Conservation (phyloP, 495 filamentous ascomycete genomes). For the Extremus antarcticus region DNA sequence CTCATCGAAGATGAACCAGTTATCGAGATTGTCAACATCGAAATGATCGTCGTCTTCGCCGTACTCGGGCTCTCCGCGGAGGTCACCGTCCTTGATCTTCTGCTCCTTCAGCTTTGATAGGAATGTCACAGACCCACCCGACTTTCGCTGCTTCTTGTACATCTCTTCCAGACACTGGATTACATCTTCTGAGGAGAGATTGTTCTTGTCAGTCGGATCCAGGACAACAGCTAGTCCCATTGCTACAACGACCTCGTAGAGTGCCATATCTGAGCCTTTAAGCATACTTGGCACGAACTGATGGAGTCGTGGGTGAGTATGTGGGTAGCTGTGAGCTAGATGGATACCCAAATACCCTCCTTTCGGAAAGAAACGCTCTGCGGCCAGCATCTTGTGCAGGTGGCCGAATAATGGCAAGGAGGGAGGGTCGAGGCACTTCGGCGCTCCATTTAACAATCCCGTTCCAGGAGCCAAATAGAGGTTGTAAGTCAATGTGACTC, state of each 20-base stretch:
- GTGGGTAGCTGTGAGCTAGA: slow-evolving; percentile 12
- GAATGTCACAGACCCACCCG: not conserved
- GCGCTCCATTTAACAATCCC: slow-evolving; percentile 1
- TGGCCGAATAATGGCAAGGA: slow-evolving; percentile 1
- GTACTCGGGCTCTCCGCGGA: too few relatives aligned
- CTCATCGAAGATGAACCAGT: not conserved
- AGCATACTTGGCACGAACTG: slow-evolving; percentile 8
- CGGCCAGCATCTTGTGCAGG: not conserved
- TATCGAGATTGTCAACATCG: not conserved
- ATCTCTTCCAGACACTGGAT: not conserved
- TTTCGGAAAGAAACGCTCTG: slow-evolving; percentile 3
- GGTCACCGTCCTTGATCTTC: not conserved
- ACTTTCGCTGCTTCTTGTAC: not conserved
- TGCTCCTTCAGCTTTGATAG: not conserved
- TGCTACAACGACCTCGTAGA: slow-evolving; percentile 7
- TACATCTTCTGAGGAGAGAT: not conserved
- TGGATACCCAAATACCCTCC: slow-evolving; percentile 8
- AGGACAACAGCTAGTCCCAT: not conserved
- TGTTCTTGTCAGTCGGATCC: not conserved
- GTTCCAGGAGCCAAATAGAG: slow-evolving; percentile 30
- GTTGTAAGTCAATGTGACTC: slow-evolving; percentile 51
- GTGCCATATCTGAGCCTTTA: slow-evolving; percentile 11
- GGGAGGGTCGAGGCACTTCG: not conserved
- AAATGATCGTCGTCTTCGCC: too few relatives aligned
- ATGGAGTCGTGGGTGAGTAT: not conserved